Percentiles rank a stretch among this genome's conserved stretches.
Conservation (phyloP, 106 monocot species). For the Dendrobium nobile region DNA sequence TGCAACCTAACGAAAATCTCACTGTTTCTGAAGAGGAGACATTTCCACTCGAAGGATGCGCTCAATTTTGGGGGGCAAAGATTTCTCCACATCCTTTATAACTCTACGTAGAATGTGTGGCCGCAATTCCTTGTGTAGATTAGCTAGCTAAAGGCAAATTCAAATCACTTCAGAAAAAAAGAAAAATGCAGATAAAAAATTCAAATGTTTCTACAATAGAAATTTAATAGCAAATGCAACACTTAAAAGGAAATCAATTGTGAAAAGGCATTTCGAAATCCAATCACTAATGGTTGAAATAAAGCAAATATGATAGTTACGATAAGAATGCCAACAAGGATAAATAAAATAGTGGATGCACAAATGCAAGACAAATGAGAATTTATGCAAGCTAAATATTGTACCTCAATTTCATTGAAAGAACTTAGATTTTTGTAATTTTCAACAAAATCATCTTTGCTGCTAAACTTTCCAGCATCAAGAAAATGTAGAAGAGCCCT, state of each 20-base stretch:
- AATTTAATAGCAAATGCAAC: not conserved
- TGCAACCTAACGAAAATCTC: constrained; percentile 15
- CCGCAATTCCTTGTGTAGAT: constrained; percentile 93
- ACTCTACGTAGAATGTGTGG: constrained; percentile 95
- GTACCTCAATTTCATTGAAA: constrained; percentile 93
- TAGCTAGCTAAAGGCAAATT: constrained; percentile 64
- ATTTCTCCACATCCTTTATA: constrained; percentile 99
- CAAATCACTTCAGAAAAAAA: constrained; percentile 4
- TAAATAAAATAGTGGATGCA: not conserved
- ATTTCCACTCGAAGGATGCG: constrained; percentile 98
- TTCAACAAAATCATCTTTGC: constrained; percentile 91
- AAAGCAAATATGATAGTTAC: not conserved
- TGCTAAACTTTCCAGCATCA: constrained; percentile 77
- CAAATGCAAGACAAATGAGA: constrained; percentile 1
- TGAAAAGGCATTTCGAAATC: not conserved
- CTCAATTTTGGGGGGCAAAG: constrained; percentile 97
- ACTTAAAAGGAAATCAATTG: not conserved
- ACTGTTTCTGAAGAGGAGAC: constrained; percentile 99
- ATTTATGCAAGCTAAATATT: not conserved
- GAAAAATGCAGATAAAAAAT: not conserved
- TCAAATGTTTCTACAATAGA: constrained; percentile 1
- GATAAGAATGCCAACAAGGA: not conserved
- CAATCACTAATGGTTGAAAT: not conserved
- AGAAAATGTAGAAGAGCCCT: constrained; percentile 99
- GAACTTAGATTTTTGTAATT: constrained; percentile 95